Conservation (phyloP, 768 basidiomycete genomes). For the Tephrocybe rancida region DNA sequence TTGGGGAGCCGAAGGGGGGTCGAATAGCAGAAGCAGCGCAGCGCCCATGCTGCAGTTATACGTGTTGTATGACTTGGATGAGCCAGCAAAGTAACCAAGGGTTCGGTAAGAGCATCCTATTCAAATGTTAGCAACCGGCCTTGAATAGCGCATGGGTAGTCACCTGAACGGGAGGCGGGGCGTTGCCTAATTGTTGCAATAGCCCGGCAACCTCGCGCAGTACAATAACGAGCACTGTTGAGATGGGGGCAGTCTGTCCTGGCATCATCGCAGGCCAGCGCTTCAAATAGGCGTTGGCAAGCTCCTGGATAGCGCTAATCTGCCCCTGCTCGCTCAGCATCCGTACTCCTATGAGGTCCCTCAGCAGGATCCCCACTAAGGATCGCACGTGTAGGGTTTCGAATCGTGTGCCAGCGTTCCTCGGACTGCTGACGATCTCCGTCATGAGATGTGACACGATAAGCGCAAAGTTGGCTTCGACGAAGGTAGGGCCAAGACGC, state of each 20-base stretch:
- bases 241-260: constrained; percentile 70
- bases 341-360: constrained; percentile 86
- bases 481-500: constrained; percentile 73
- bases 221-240: constrained; percentile 70
- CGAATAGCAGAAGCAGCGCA: constrained; percentile 89
- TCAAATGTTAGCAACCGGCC: not conserved
- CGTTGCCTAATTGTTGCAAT: constrained; percentile 88
- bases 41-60: constrained; percentile 82
- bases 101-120: constrained; percentile 86
- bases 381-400: constrained; percentile 75
- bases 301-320: constrained; percentile 86
- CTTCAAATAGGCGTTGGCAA: constrained; percentile 80
- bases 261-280: constrained; percentile 95
- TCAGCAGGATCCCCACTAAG: constrained; percentile 73
- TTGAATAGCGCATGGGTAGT: not conserved
- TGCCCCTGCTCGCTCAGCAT: constrained; percentile 95
- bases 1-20: constrained; percentile 86
- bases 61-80: constrained; percentile 91
- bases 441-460: constrained; percentile 78
- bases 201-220: constrained; percentile 86
- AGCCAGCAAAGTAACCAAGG: constrained; percentile 79
- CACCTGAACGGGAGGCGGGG: constrained; percentile 86
- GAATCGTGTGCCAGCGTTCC: constrained; percentile 60
- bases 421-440: constrained; percentile 70
- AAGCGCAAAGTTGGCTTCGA: constrained; percentile 81